phyloP scores from a whole-genome alignment of 768 basidiomycete genomes.

The Rhizopogon sp. region DNA sequence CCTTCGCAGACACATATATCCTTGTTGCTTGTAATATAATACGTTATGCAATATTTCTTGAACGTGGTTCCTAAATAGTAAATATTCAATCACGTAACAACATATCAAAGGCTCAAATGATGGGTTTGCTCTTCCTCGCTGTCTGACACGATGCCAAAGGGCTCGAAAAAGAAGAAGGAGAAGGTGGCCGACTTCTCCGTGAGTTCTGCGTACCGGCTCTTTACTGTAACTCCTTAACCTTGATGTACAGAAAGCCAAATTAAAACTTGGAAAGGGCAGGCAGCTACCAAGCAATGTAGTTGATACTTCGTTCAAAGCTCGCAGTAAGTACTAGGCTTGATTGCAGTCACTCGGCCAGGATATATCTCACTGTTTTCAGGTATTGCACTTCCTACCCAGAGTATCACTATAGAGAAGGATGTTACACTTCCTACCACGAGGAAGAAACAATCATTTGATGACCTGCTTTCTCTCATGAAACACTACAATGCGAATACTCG shows the following conservation, averaged over 20 bases:
- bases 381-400: conserved; percentile 85
- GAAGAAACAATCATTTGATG: conserved; percentile 68
- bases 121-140: background rate
- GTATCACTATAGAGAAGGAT: conserved; percentile 57
- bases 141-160: conserved; percentile 68
- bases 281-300: conserved; percentile 76
- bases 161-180: conserved; percentile 79
- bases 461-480: conserved; percentile 72
- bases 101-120: background rate
- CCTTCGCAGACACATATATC: background rate
- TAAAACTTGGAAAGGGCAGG: conserved; percentile 96
- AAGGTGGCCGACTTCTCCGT: conserved; percentile 87
- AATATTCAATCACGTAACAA: conserved; percentile 1
- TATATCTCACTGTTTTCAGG: conserved; percentile 39
- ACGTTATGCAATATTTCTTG: background rate
- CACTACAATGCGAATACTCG: conserved; percentile 79
- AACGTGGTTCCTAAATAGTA: background rate
- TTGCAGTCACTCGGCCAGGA: background rate
- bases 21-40: background rate
- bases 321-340: conserved; percentile 54
- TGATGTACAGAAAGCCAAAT: conserved; percentile 76
- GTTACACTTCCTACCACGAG: conserved; percentile 63
- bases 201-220: conserved; percentile 12
- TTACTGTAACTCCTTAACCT: background rate
- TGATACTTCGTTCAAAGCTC: conserved; percentile 94